Evolutionary conservation across 768 basidiomycete genomes (phyloP).

Genomic region (Glaciozyma martinii): DNA sequence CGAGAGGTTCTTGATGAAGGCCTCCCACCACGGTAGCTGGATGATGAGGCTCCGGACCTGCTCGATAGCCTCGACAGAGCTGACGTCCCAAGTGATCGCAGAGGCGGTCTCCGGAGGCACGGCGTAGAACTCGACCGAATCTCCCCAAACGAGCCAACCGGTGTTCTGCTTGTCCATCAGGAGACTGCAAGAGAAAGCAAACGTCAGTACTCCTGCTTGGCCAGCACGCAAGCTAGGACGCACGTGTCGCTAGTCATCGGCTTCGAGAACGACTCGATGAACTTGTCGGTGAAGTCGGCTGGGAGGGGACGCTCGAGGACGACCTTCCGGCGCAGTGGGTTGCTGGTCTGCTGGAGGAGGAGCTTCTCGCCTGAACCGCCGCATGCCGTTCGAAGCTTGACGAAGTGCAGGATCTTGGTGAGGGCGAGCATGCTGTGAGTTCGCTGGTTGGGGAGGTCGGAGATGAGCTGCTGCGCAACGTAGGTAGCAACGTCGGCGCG

Average conservation of each 20-base stretch:
- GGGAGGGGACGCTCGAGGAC: slow-evolving; percentile 38
- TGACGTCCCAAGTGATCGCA: slow-evolving; percentile 25
- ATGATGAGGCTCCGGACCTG: slow-evolving; percentile 19
- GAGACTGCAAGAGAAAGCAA: slow-evolving; percentile 22
- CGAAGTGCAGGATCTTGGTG: slow-evolving; percentile 64
- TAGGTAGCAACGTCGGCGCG: slow-evolving; percentile 24
- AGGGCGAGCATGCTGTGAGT: slow-evolving; percentile 38
- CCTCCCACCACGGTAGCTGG: slow-evolving; percentile 29
- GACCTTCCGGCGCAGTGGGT: slow-evolving; percentile 55
- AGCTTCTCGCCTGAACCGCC: slow-evolving; percentile 49
- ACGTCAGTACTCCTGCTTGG: not conserved
- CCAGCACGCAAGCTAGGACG: not conserved
- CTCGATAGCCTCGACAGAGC: slow-evolving; percentile 17
- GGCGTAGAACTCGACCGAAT: slow-evolving; percentile 34
- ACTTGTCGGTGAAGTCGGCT: slow-evolving; percentile 48
- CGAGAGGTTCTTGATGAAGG: slow-evolving; percentile 27
- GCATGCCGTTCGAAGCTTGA: slow-evolving; percentile 72
- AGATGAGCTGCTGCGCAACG: slow-evolving; percentile 31
- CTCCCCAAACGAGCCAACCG: slow-evolving; percentile 44
- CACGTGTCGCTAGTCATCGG: slow-evolving; percentile 42
- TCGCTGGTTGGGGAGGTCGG: slow-evolving; percentile 31
- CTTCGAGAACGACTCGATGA: slow-evolving; percentile 51
- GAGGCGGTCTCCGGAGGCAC: slow-evolving; percentile 15
- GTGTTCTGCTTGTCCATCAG: slow-evolving; percentile 39
- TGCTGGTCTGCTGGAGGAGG: slow-evolving; percentile 53